Percentiles rank a stretch among this genome's conserved stretches.
phyloP scores from a whole-genome alignment of 306 rosid species.

The Delonix regia region DNA sequence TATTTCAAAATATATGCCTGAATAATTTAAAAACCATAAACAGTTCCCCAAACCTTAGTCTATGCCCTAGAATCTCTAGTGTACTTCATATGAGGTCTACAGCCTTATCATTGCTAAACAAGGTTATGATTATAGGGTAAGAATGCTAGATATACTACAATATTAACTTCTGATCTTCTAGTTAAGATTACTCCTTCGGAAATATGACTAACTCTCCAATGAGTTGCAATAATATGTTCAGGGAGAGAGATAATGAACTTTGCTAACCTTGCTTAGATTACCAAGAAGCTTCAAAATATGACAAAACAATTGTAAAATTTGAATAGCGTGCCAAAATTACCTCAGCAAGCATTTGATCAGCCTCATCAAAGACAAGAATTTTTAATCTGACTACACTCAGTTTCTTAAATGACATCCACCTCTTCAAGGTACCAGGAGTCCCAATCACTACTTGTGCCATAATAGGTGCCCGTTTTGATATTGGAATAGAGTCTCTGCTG shows the following conservation, averaged over 20 bases:
- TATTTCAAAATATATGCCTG: neutral
- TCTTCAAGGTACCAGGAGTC: slow-evolving; percentile 88
- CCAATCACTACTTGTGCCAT: slow-evolving; percentile 88
- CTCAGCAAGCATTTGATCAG: slow-evolving; percentile 89
- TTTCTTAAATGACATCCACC: slow-evolving; percentile 63
- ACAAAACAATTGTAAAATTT: neutral
- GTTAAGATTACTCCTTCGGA: neutral
- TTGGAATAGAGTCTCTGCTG: slow-evolving; percentile 41
- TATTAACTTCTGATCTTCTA: neutral
- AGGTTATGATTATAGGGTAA: neutral
- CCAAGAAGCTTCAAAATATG: neutral
- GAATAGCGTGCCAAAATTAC: slow-evolving; percentile 32
- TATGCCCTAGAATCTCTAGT: neutral
- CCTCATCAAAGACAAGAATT: slow-evolving; percentile 94
- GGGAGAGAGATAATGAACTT: neutral
- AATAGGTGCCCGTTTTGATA: slow-evolving; percentile 54
- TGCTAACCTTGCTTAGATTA: neutral
- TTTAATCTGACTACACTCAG: slow-evolving; percentile 50
- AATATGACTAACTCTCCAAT: neutral
- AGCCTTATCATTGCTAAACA: neutral
- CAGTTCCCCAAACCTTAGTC: neutral
- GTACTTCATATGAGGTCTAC: neutral
- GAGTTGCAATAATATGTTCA: neutral
- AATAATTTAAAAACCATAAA: neutral
- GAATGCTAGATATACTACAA: neutral